Conservation (phyloP, 345 rosid genomes). For the Rhizophora mangle region DNA sequence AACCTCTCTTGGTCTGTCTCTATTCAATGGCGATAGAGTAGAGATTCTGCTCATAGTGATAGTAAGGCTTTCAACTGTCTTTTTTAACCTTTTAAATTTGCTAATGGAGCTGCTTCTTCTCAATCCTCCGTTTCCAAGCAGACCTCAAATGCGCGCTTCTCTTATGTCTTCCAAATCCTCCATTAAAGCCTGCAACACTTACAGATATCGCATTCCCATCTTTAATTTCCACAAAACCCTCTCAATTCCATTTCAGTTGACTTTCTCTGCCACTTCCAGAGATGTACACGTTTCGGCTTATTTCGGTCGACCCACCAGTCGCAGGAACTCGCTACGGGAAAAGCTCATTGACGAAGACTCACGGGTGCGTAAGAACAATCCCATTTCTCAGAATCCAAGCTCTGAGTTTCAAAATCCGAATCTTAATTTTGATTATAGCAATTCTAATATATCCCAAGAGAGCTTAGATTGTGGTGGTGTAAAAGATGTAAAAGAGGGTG, state of each 20-base stretch:
- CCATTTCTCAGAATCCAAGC: slow-evolving; percentile 25
- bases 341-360: slow-evolving; percentile 46
- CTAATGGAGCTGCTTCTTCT: slow-evolving; percentile 45
- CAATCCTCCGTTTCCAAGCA: slow-evolving; percentile 25
- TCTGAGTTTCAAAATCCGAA: slow-evolving; percentile 27
- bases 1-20: background rate
- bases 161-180: slow-evolving; percentile 33
- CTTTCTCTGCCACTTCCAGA: slow-evolving; percentile 10
- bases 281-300: slow-evolving; percentile 47
- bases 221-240: slow-evolving; percentile 26
- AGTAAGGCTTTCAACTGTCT: background rate
- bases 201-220: slow-evolving; percentile 7
- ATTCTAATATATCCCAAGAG: slow-evolving; percentile 3
- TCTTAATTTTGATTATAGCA: slow-evolving; percentile 12
- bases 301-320: slow-evolving; percentile 44
- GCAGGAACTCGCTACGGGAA: slow-evolving; percentile 68
- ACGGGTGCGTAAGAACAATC: slow-evolving; percentile 46
- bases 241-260: slow-evolving; percentile 19
- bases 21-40: too few species aligned
- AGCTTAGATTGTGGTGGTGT: slow-evolving; percentile 15
- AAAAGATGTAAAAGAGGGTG: slow-evolving; percentile 10
- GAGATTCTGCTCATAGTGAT: too few species aligned
- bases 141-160: slow-evolving; percentile 19
- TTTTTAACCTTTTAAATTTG: background rate
- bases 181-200: slow-evolving; percentile 14